Base-by-base conservation (phyloP, 2,329 filamentous ascomycete species). In the Ceratocystis cacaofunesta region DNA sequence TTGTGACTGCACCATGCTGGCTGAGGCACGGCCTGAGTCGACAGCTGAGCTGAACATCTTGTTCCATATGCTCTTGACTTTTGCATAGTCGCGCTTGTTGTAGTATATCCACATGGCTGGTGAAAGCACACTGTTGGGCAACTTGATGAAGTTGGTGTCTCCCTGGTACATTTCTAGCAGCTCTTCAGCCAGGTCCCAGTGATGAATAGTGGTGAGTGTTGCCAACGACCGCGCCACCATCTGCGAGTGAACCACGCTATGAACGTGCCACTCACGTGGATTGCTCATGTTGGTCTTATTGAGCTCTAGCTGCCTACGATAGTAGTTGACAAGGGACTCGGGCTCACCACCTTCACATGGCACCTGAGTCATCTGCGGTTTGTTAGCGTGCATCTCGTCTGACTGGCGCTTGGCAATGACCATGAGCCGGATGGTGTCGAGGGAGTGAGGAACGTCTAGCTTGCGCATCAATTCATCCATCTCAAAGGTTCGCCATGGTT, bases 91-190 rank as follows among this genome's bases (percentile, higher is more conserved):
- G 48, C 78, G 75, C 19, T 85, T 80, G 63, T 79, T 76, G 55
- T 84, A 76, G 71, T 88, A 81, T 0, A 84, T 79, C 25, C 80
- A 76, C 87, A 96, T 92, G 66, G 92, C 74, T 7, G 85, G 80
- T 62, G 79, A 78, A 25, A 89, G 75, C 65, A 92, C 75, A 17
- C 76, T 73, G 2, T 84, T 74, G 0, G 85, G 82, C 17, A 82
- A 75, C 0, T 68, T 66, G 57, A 19, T 52, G 22, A 58, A 73
- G 68, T 8, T 75, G 71, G 15, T 71, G 66, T 57, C 68, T 67
- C 55, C 70, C 58, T 74, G 72, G 70, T 83, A 88, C 61, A 82
- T 72, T 36, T 80, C 75, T 69, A 86, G 79, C 5, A 90, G 74
- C 65, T 82, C 75, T 68, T 80, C 75, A 17, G 82, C 81, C 5